Evolutionary conservation across 306 rosid genomes (phyloP).

Genomic region (Dalbergia cochinchinensis): DNA sequence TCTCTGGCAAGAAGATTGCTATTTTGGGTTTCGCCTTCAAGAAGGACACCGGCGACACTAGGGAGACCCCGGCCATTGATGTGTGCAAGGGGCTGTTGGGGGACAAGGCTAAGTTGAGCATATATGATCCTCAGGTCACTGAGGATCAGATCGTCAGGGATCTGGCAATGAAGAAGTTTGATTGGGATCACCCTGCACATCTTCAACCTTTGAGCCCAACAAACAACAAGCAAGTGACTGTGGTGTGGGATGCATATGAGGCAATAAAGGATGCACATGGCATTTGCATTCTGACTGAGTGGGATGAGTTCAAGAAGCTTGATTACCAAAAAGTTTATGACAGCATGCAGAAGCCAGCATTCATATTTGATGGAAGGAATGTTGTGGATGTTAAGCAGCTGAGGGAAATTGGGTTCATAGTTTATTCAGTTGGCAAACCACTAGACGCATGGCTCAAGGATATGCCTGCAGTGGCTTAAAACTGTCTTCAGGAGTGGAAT

Average conservation of each 20-base stretch:
- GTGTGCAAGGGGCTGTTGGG: slow-evolving; percentile 87
- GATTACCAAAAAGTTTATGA: slow-evolving; percentile 73
- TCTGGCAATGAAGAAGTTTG: slow-evolving; percentile 83
- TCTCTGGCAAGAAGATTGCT: slow-evolving; percentile 80
- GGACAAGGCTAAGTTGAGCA: slow-evolving; percentile 81
- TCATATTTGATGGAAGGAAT: slow-evolving; percentile 82
- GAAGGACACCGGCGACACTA: slow-evolving; percentile 92
- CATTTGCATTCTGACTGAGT: slow-evolving; percentile 76
- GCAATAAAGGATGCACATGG: slow-evolving; percentile 85
- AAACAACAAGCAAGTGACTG: slow-evolving; percentile 65
- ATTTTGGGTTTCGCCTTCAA: slow-evolving; percentile 85
- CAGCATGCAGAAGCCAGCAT: slow-evolving; percentile 88
- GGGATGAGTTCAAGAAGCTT: slow-evolving; percentile 83
- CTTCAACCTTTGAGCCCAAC: slow-evolving; percentile 80
- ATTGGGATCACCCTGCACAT: slow-evolving; percentile 90
- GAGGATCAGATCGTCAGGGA: slow-evolving; percentile 80
- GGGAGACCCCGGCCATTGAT: slow-evolving; percentile 92
- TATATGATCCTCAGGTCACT: slow-evolving; percentile 81
- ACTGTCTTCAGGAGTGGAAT: not conserved
- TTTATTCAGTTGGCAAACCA: slow-evolving; percentile 86
- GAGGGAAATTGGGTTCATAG: slow-evolving; percentile 84
- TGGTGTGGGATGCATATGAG: slow-evolving; percentile 73
- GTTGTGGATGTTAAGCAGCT: slow-evolving; percentile 68
- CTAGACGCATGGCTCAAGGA: slow-evolving; percentile 90
- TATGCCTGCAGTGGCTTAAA: slow-evolving; percentile 86